A percentile compares a stretch with the other conserved stretches of the same genome.
These are phyloP conservation scores for Auriculariales sp. DNA, from an alignment of 768 basidiomycete species.

Conservation along the genomic window DNA sequence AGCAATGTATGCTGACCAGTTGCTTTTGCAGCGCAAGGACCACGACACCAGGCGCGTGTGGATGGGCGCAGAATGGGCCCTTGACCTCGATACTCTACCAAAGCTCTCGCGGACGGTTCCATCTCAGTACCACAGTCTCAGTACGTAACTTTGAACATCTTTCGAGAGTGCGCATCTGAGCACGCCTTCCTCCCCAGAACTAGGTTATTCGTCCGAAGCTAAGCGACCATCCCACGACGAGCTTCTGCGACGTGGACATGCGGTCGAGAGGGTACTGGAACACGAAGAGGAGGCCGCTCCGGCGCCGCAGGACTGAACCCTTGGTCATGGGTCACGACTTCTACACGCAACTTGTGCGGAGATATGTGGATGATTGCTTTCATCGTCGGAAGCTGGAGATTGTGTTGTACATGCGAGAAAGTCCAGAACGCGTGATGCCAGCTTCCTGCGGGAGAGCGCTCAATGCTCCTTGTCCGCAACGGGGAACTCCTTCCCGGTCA, in stretches of 20 bases:
- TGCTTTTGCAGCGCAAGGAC: constrained; percentile 32
- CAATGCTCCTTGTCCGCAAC: constrained; percentile 20
- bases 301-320: too few relatives aligned
- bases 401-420: too few relatives aligned
- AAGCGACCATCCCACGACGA: constrained; percentile 42
- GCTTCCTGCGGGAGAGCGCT: too few relatives aligned
- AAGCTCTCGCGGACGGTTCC: constrained; percentile 40
- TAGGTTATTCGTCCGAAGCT: constrained; percentile 49
- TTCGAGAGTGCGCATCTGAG: neutral
- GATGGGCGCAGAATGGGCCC: constrained; percentile 57
- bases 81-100: constrained; percentile 46
- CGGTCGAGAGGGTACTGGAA: constrained; percentile 5
- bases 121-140: constrained; percentile 50
- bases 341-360: too few relatives aligned
- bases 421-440: too few relatives aligned
- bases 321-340: too few relatives aligned
- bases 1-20: neutral
- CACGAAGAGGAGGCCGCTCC: constrained; percentile 8
- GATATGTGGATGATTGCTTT: too few relatives aligned
- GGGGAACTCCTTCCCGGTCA: constrained; percentile 25
- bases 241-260: constrained; percentile 10
- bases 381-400: too few relatives aligned
- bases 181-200: constrained; percentile 23
- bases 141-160: too few relatives aligned
- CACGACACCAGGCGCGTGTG: constrained; percentile 58